Base-by-base conservation (phyloP, 495 filamentous ascomycete genomes). In the Sabuloglossum arenarium region DNA sequence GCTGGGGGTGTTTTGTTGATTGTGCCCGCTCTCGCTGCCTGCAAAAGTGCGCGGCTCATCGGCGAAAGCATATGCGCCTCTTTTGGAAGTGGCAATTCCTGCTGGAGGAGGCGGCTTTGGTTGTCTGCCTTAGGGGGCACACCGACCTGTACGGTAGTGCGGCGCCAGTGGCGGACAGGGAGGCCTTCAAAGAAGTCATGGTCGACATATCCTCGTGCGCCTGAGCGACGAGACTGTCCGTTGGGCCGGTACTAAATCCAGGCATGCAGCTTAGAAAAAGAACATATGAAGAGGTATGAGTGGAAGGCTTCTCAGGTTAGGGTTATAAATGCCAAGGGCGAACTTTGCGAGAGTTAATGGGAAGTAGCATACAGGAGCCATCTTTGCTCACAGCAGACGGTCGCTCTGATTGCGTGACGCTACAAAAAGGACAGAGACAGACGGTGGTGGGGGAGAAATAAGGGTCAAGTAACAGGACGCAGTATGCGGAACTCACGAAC, bases 151-250 rank as follows among this genome's bases (percentile, higher is more conserved):
- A 90, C 78, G 67, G 69, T 71, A 62, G 82, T 77, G 55, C 79
- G 78, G 57, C 82, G 78, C 87, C 89, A 98, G 74, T 93, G 86
- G 57, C 89, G 84, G 50, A 98, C 80, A 21, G 91, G 91, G 6
- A 98, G 74, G 46, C 91, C 88, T 68, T 97, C 90, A 59, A 94
- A 91, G 61, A 96, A 80, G 72, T 98, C 93, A 65, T 95, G 87
- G 62, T 97, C 91, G 46, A 84, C 78, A 64, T 84, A 81, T 55
- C 37, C 78, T 80, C 49, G 82, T 82, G 62, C 85, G 77, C 55
- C 81, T 81, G 60, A 66, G 63, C 16, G 66, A 62, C 84, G 80
- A 59, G 79, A 84, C 63, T 75, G 76, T 72, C 79, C 63, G 71
- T 79, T 59, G 80, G 79, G 56, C 71, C 68, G 58, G 24, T 55